Base-by-base conservation (phyloP, 768 basidiomycete species). In the Serendipita vermifera region DNA sequence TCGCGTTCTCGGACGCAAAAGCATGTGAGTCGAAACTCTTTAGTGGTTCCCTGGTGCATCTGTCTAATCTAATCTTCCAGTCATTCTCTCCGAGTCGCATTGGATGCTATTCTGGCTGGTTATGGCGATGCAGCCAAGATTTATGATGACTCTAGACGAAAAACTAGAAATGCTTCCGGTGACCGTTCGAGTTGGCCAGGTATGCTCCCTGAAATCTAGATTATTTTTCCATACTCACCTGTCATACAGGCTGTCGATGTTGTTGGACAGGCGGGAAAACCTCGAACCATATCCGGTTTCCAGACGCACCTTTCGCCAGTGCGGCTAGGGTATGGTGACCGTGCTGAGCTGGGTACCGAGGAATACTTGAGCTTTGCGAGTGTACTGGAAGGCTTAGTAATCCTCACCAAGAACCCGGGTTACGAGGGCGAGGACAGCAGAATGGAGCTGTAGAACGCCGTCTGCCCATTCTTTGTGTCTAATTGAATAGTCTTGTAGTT, bases 41-140 rank as follows among this genome's bases (percentile, higher is more conserved):
- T 2, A 38, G 13, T 38, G 14, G 14, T 38, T 13, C 31, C 13
- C 38, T 41, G 39, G 51, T 54, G 13, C 26, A 24, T 38, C 33
- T 58, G 46, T 57, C 51, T 13, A 38, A 38, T 17, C 36, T 17
- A 43, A 43, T 46, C 36, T 59, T n/a, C 15, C 59, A 96, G 93
- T 99, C 67, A 74, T 99, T 1, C 79, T 98, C 15, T 90, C 93
- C 66, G 93, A 84, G 69, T 85, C 88, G 62, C 96, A 98, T 70
- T 99, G 96, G 96, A 96, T 97, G 91, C 72, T 98, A 57, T 99
- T 88, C 73, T 92, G 93, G 79, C 78, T 98, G 27, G 83, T 83
- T 4, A 85, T 91, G 2, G 87, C 92, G 58, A 98, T 99, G 96
- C 94, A 90, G 72, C 96, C 96, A 33, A 83, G 93, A 57, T 97